These are phyloP conservation scores for Marasmius tenuissimus DNA, from an alignment of 1,284 basidiomycete genomes.

Conservation along the genomic window DNA sequence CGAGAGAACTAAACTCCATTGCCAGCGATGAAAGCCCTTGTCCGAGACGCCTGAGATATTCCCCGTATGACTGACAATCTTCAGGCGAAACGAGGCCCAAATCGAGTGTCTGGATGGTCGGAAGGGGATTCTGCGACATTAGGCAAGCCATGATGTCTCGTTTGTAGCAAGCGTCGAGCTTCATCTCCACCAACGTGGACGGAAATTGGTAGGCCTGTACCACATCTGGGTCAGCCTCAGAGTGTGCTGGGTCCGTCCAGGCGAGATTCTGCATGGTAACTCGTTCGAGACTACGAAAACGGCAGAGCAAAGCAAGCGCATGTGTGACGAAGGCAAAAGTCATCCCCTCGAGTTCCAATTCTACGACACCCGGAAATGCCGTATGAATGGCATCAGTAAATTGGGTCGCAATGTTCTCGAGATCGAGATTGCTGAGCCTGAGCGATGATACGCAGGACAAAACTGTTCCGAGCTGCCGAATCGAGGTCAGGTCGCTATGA, in stretches of 20 bases:
- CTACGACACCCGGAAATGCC: not conserved
- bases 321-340: slow-evolving; percentile 9
- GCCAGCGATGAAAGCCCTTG: slow-evolving; percentile 14
- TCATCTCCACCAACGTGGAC: slow-evolving; percentile 12
- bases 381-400: not conserved
- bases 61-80: slow-evolving; percentile 19
- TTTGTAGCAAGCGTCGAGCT: slow-evolving; percentile 21
- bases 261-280: not conserved
- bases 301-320: slow-evolving; percentile 2
- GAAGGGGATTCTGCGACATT: slow-evolving; percentile 12
- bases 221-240: not conserved
- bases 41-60: slow-evolving; percentile 17
- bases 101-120: slow-evolving; percentile 17
- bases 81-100: slow-evolving; percentile 19
- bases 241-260: slow-evolving; percentile 6
- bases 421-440: not conserved
- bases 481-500: not conserved
- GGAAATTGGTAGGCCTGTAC: slow-evolving; percentile 1
- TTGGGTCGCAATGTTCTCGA: not conserved
- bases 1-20: slow-evolving; percentile 22
- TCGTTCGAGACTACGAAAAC: slow-evolving; percentile 2
- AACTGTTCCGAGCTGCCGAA: not conserved
- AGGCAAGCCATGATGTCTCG: slow-evolving; percentile 23
- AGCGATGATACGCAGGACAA: not conserved
- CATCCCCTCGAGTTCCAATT: slow-evolving; percentile 1